These are phyloP conservation scores for Phytophthora pisi DNA, from an alignment of 352 stramenopile genomes.

Conservation along the genomic window DNA sequence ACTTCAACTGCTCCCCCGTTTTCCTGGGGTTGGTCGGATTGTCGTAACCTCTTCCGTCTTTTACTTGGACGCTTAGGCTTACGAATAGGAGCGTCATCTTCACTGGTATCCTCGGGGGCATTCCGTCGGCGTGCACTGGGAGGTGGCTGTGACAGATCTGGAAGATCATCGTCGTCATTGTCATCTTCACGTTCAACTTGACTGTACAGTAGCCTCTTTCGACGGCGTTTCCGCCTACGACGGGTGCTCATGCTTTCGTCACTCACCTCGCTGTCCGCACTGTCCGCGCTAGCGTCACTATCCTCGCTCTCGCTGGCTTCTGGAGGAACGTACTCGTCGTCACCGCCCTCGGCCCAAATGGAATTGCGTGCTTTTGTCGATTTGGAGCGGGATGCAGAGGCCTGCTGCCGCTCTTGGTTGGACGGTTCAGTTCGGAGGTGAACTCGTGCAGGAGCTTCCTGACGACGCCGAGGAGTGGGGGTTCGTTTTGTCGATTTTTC, in stretches of 20 bases:
- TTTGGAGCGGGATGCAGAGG: neutral
- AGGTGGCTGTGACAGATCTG: constrained; percentile 39
- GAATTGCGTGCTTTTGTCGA: constrained; percentile 16
- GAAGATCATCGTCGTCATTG: constrained; percentile 52
- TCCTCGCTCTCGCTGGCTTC: constrained; percentile 30
- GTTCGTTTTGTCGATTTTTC: constrained; percentile 13
- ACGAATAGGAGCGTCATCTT: constrained; percentile 1
- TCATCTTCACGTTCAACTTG: constrained; percentile 47
- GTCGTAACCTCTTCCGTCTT: constrained; percentile 30
- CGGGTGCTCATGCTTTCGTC: constrained; percentile 13
- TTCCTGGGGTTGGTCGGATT: constrained; percentile 4
- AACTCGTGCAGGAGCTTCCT: constrained; percentile 2
- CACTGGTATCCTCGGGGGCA: constrained; percentile 1
- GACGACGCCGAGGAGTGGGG: neutral
- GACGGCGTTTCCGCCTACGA: constrained; percentile 24
- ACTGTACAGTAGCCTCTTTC: constrained; percentile 57
- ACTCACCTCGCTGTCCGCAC: constrained; percentile 14
- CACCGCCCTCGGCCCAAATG: constrained; percentile 22
- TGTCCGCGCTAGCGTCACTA: constrained; percentile 8
- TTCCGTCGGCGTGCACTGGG: constrained; percentile 9
- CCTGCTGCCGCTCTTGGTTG: constrained; percentile 7
- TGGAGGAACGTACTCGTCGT: constrained; percentile 34
- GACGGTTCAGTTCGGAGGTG: neutral
- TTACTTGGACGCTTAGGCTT: constrained; percentile 17
- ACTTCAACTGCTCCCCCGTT: constrained; percentile 20